phyloP scores from a whole-genome alignment of 1,139 yeast genomes.

The Candida sp. region DNA sequence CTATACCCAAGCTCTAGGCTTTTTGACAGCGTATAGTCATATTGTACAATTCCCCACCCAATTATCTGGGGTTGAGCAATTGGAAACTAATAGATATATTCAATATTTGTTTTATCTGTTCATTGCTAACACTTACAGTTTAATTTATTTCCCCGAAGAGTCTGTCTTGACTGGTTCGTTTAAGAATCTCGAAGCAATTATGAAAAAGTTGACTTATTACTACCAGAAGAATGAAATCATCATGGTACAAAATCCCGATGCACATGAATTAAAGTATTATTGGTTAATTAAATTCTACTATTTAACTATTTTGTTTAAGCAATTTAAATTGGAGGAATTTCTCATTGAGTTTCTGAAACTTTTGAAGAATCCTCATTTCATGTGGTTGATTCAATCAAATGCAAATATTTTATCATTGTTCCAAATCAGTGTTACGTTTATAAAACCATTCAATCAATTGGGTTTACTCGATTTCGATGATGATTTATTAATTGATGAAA shows the following conservation, averaged over 20 bases:
- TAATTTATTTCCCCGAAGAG: slow-evolving; percentile 17
- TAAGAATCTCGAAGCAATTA: slow-evolving; percentile 16
- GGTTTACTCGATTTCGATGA: slow-evolving; percentile 16
- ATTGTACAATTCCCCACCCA: slow-evolving; percentile 22
- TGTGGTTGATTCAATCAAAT: slow-evolving; percentile 7
- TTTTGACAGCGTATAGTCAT: slow-evolving; percentile 15
- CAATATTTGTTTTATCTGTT: slow-evolving; percentile 25
- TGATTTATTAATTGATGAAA: slow-evolving; percentile 17
- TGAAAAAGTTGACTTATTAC: slow-evolving; percentile 18
- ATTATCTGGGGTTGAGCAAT: slow-evolving; percentile 16
- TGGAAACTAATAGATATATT: slow-evolving; percentile 19
- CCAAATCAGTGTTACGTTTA: slow-evolving; percentile 21
- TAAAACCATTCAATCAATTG: slow-evolving; percentile 27
- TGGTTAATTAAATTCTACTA: slow-evolving; percentile 20
- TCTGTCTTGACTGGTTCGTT: slow-evolving; percentile 5
- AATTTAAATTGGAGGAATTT: slow-evolving; percentile 21
- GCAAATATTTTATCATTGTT: slow-evolving; percentile 21
- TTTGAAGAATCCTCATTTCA: slow-evolving; percentile 6
- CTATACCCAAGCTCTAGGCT: slow-evolving; percentile 16
- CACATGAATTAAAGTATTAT: slow-evolving; percentile 18
- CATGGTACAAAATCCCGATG: slow-evolving; percentile 5
- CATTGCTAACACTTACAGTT: slow-evolving; percentile 16
- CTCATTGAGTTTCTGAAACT: slow-evolving; percentile 18
- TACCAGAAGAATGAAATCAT: slow-evolving; percentile 18
- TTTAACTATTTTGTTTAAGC: slow-evolving; percentile 21